Conservation (phyloP, 2,329 filamentous ascomycete genomes). For the Xylariaceae sp. region DNA sequence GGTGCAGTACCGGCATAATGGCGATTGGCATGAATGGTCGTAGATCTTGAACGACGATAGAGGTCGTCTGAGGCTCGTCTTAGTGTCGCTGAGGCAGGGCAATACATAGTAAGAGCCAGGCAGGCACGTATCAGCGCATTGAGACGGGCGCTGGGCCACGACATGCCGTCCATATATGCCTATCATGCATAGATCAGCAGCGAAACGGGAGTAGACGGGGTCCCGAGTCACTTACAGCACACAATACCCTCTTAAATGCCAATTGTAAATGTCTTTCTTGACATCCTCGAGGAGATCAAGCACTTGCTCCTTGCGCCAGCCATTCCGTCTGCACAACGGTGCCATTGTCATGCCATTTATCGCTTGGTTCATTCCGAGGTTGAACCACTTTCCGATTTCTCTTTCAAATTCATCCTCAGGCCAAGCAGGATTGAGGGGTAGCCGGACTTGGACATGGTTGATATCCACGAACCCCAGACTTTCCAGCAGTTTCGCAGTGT, state of each 20-base stretch:
- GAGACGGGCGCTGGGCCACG: too few species aligned
- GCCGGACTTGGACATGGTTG: slow-evolving; percentile 56
- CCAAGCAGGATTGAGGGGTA: slow-evolving; percentile 69
- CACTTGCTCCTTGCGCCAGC: slow-evolving; percentile 56
- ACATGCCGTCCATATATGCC: neutral
- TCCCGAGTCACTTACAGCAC: slow-evolving; percentile 54
- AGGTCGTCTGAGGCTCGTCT: too few species aligned
- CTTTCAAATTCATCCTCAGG: slow-evolving; percentile 51
- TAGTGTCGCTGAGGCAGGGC: too few species aligned
- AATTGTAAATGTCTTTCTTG: slow-evolving; percentile 60
- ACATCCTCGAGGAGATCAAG: slow-evolving; percentile 54
- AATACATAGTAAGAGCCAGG: too few species aligned
- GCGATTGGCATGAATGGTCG: too few species aligned
- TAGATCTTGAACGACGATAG: too few species aligned
- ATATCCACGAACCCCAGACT: slow-evolving; percentile 75
- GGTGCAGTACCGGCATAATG: too few species aligned
- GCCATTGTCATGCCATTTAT: slow-evolving; percentile 66
- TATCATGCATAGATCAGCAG: neutral
- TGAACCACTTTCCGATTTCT: slow-evolving; percentile 75
- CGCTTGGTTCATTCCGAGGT: slow-evolving; percentile 65
- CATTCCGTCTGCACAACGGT: slow-evolving; percentile 60
- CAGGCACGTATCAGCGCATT: too few species aligned
- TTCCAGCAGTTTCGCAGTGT: slow-evolving; percentile 54
- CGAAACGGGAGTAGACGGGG: slow-evolving; percentile 3
- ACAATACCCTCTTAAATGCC: slow-evolving; percentile 65